Conservation (phyloP, 2,329 filamentous ascomycete species). For the Cercospora brassicicola region DNA sequence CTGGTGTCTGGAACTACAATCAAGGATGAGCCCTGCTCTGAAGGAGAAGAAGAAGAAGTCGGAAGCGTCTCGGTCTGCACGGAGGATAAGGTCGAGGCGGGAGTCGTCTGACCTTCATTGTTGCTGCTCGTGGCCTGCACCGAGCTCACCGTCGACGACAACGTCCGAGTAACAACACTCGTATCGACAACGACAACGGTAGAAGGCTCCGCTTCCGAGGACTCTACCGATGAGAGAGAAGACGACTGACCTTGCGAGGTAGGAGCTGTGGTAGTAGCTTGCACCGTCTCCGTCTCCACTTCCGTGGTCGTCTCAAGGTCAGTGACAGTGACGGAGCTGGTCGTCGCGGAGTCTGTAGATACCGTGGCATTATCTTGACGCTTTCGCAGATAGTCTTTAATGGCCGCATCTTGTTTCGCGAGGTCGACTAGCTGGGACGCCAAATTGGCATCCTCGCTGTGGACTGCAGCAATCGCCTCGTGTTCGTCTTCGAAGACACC, state of each 20-base stretch:
- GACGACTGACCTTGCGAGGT: conserved; percentile 22
- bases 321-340: conserved; percentile 31
- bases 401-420: conserved; percentile 50
- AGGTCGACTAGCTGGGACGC: conserved; percentile 64
- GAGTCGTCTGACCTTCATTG: conserved; percentile 22
- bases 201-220: conserved; percentile 14
- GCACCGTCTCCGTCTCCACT: conserved; percentile 19
- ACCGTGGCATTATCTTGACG: conserved; percentile 39
- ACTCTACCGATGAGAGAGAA: conserved; percentile 19
- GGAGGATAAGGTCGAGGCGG: conserved; percentile 9
- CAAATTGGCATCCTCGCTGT: conserved; percentile 61
- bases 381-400: conserved; percentile 45
- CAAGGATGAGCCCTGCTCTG: conserved; percentile 26
- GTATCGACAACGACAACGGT: conserved; percentile 18
- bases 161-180: conserved; percentile 15
- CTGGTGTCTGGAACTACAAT: conserved; percentile 26
- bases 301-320: conserved; percentile 31
- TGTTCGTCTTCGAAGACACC: conserved; percentile 67
- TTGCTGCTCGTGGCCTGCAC: conserved; percentile 23
- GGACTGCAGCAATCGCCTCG: conserved; percentile 63
- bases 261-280: conserved; percentile 23
- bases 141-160: conserved; percentile 16
- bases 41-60: conserved; percentile 21
- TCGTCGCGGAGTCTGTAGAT: conserved; percentile 28
- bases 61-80: conserved; percentile 11